Evolutionary conservation across 1,284 basidiomycete genomes (phyloP).

Genomic region (Gomphus bonarii): DNA sequence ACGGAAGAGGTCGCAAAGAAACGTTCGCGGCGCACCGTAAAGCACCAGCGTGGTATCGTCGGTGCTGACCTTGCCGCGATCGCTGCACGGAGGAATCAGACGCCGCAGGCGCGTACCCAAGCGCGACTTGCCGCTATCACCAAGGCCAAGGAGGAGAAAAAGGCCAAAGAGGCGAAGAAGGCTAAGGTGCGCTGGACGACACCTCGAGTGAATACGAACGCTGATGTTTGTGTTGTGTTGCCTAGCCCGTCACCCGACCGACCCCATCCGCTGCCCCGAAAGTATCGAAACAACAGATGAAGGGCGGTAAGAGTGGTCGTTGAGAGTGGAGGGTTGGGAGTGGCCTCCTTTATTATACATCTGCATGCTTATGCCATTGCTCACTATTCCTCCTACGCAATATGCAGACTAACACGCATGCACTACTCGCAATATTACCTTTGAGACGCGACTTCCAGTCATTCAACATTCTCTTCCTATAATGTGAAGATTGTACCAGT

Average conservation of each 20-base stretch:
- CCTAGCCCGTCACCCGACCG: conserved; percentile 40
- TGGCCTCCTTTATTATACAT: not conserved
- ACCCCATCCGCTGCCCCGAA: conserved; percentile 53
- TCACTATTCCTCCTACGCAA: not conserved
- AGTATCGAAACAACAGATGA: conserved; percentile 93
- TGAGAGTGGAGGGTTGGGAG: conserved; percentile 17
- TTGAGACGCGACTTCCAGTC: too few species aligned
- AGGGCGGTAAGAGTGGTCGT: conserved; percentile 75
- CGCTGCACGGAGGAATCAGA: conserved; percentile 86
- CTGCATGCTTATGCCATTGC: not conserved
- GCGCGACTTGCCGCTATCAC: conserved; percentile 77
- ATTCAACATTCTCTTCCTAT: too few species aligned
- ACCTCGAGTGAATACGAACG: conserved; percentile 1
- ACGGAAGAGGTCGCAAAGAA: conserved; percentile 99
- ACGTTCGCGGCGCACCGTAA: conserved; percentile 93
- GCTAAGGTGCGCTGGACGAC: conserved; percentile 48
- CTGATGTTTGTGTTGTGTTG: conserved; percentile 2
- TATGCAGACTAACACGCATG: not conserved
- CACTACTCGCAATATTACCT: not conserved
- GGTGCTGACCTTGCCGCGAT: conserved; percentile 92
- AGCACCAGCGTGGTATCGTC: conserved; percentile 97
- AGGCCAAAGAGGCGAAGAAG: conserved; percentile 94
- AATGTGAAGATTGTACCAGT: too few species aligned
- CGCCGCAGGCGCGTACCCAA: conserved; percentile 76
- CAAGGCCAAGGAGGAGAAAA: conserved; percentile 92